Evolutionary conservation across 140 eudicot species (phyloP).

Genomic region (Oenanthe javanica): DNA sequence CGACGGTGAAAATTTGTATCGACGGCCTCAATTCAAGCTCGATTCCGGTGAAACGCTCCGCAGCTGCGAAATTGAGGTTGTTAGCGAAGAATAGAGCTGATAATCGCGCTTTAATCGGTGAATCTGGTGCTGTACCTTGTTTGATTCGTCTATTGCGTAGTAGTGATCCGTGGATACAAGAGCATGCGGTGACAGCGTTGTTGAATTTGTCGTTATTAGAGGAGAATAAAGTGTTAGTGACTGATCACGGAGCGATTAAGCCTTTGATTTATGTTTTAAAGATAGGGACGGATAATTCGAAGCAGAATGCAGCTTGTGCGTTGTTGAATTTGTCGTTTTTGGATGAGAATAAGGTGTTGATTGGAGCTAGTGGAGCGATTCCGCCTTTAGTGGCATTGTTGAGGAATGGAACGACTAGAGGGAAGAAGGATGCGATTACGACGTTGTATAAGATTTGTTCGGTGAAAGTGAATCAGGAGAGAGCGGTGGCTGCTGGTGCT

Average conservation of each 20-base stretch:
- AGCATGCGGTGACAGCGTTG: conserved; percentile 82
- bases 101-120: conserved; percentile 70
- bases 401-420: conserved; percentile 57
- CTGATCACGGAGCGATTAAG: conserved; percentile 53
- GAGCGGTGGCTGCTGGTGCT: conserved; percentile 68
- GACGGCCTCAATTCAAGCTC: conserved; percentile 56
- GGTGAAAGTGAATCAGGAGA: conserved; percentile 63
- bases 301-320: conserved; percentile 92
- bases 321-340: conserved; percentile 59
- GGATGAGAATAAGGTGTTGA: conserved; percentile 58
- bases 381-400: conserved; percentile 70
- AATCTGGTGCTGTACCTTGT: conserved; percentile 71
- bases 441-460: conserved; percentile 75
- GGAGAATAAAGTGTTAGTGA: conserved; percentile 37
- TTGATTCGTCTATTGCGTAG: conserved; percentile 60
- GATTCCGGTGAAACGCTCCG: conserved; percentile 50
- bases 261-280: conserved; percentile 66
- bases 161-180: conserved; percentile 77
- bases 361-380: conserved; percentile 95
- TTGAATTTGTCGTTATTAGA: conserved; percentile 61
- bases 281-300: conserved; percentile 76
- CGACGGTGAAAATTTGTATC: conserved; percentile 73
- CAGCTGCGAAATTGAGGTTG: conserved; percentile 69
- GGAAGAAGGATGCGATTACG: conserved; percentile 79
- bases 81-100: conserved; percentile 80